Conservation (phyloP, 2,329 filamentous ascomycete species). For the Neophaeococcomyces aloes region DNA sequence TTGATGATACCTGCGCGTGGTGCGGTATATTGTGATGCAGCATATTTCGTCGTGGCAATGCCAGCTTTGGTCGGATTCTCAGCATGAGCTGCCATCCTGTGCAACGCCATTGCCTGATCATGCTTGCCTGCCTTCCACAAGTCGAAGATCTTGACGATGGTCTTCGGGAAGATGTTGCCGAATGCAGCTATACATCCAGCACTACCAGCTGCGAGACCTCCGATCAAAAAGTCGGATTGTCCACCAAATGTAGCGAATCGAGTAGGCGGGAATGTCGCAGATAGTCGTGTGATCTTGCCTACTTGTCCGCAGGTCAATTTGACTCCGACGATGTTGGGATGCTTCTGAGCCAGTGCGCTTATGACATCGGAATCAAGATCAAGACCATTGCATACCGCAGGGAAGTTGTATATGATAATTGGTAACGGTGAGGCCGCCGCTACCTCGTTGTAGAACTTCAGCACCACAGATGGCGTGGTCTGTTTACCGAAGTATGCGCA, state of each 20-base stretch:
- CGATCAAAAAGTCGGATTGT: constrained; percentile 60
- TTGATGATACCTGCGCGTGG: constrained; percentile 49
- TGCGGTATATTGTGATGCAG: constrained; percentile 51
- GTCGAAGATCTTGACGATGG: constrained; percentile 48
- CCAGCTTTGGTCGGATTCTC: constrained; percentile 57
- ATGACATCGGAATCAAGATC: constrained; percentile 58
- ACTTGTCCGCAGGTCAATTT: constrained; percentile 56
- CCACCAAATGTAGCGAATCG: constrained; percentile 60
- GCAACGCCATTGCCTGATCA: constrained; percentile 50
- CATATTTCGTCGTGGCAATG: constrained; percentile 59
- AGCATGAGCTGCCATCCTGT: constrained; percentile 52
- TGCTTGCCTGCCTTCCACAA: constrained; percentile 50
- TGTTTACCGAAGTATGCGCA: constrained; percentile 54
- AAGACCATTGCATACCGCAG: constrained; percentile 56
- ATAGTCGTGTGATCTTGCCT: constrained; percentile 49
- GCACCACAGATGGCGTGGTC: constrained; percentile 47
- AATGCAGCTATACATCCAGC: constrained; percentile 49
- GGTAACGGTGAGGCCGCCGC: constrained; percentile 44
- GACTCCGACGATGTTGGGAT: constrained; percentile 51
- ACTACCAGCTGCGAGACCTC: constrained; percentile 42
- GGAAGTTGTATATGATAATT: constrained; percentile 59
- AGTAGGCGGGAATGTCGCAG: constrained; percentile 42
- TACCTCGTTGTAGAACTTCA: constrained; percentile 50
- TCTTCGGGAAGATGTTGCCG: constrained; percentile 47
- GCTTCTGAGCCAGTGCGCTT: constrained; percentile 40